Conservation (phyloP, 169 alveolate genomes). For the Plasmodium fragile region DNA sequence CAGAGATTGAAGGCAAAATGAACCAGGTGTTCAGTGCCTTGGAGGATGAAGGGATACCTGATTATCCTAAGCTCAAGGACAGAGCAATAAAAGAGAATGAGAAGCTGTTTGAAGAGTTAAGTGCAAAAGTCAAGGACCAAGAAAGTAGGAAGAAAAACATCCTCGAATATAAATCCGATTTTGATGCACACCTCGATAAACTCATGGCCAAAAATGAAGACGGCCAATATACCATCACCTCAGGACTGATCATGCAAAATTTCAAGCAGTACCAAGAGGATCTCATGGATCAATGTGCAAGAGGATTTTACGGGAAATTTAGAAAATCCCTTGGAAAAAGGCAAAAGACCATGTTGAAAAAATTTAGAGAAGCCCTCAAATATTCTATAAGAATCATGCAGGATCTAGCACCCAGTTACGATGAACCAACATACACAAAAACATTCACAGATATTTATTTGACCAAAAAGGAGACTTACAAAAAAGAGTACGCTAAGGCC, state of each 20-base stretch:
- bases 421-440: neutral
- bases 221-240: constrained; percentile 5
- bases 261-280: neutral
- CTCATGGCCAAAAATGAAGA: constrained; percentile 10
- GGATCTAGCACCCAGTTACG: constrained; percentile 46
- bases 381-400: constrained; percentile 14
- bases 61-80: neutral
- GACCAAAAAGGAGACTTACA: neutral
- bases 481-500: neutral
- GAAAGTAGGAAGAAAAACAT: constrained; percentile 23
- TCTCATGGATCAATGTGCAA: neutral
- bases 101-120: neutral
- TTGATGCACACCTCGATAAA: neutral
- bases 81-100: neutral
- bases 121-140: neutral
- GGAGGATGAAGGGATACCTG: neutral
- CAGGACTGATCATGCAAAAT: neutral
- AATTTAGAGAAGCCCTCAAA: constrained; percentile 13
- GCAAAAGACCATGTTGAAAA: constrained; percentile 2
- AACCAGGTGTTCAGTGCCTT: neutral
- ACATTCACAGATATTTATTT: constrained; percentile 10
- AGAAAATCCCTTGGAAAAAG: constrained; percentile 16
- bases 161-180: neutral
- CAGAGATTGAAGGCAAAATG: neutral
- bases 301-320: constrained; percentile 31